Evolutionary conservation across 179 eudicot genomes (phyloP), one percentile per base, ranked within the genome.

Genomic region (Nepenthes alata): DNA sequence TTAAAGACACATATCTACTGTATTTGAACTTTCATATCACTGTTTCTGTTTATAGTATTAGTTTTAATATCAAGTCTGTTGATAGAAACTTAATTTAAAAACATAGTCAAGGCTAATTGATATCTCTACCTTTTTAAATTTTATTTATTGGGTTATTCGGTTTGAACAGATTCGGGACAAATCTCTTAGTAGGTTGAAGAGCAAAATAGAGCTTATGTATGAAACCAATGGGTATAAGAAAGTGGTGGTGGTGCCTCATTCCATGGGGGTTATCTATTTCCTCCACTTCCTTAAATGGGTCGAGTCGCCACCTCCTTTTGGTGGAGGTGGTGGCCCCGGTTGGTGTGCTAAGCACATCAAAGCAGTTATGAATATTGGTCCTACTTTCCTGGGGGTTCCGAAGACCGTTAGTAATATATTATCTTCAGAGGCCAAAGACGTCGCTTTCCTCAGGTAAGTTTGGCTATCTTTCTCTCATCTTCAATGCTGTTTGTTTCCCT

Each of bases 281-380:
- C 82, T 83, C 37, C 89, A 83, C 56, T 83, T 83, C 72, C 70
- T 83, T 34, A 83, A 80, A 71, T 83, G 88, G 88, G 88, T 83
- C 8, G 85, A 80, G 61, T 37, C 83, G n/a, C 78, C 78, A 25
- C 63, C 71, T 50, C 82, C 85, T 5, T 71, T 75, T 72, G 83
- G 83, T 4, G 83, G 83, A 11, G 86, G 83, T n/a, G 83, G 79
- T 10, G 83, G 83, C 35, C 70, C 81, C 2, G 74, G 68, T 55
- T 82, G 87, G 87, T 79, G 81, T 53, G 78, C 75, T 63, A 82
- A 79, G 68, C 72, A 82, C 67, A 77, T 82, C 62, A 77, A 79
- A 70, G 63, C 87, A n/a, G 59, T 82, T 50, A 72, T 79, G 77
- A 82, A 82, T 56, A 82, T 82, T 47, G 82, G 78, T 10, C 78